phyloP scores from a whole-genome alignment of 805 yeast genomes.

The Kodamaea jinghongensis region DNA sequence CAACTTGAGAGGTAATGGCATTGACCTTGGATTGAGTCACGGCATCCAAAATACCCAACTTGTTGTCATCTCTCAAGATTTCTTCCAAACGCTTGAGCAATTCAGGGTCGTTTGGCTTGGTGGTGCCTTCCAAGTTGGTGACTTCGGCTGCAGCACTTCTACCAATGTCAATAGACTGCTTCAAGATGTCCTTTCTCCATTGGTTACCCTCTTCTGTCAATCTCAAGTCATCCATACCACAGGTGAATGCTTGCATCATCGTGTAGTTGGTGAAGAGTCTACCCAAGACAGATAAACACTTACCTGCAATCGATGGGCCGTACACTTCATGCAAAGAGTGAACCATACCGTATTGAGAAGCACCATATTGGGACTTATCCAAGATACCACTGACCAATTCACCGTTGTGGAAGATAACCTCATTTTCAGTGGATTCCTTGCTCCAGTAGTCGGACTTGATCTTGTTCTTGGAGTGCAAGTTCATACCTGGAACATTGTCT shows the following conservation, averaged over 20 bases:
- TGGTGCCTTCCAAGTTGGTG: constrained; percentile 66
- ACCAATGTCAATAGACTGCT: constrained; percentile 78
- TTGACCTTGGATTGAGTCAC: constrained; percentile 92
- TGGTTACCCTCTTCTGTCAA: constrained; percentile 86
- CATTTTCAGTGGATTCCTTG: constrained; percentile 74
- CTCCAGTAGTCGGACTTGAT: constrained; percentile 96
- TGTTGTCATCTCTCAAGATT: constrained; percentile 88
- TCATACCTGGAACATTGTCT: constrained; percentile 83
- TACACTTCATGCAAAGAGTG: constrained; percentile 96
- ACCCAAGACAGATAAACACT: constrained; percentile 87
- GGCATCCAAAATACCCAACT: constrained; percentile 92
- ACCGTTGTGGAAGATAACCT: constrained; percentile 83
- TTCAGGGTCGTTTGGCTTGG: constrained; percentile 58
- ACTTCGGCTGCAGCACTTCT: constrained; percentile 93
- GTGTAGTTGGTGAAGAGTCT: constrained; percentile 92
- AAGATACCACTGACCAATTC: constrained; percentile 87
- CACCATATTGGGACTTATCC: constrained; percentile 98
- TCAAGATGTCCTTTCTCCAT: constrained; percentile 82
- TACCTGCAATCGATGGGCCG: constrained; percentile 89
- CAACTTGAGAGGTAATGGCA: constrained; percentile 90
- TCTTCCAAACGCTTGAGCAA: constrained; percentile 87
- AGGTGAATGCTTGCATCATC: constrained; percentile 89
- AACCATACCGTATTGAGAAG: constrained; percentile 93
- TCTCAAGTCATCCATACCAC: constrained; percentile 99
- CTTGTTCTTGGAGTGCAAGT: constrained; percentile 79